Evolutionary conservation across 2,329 filamentous ascomycete genomes (phyloP), one percentile per base, ranked within the genome.

Genomic region (Ascosphaera apis): DNA sequence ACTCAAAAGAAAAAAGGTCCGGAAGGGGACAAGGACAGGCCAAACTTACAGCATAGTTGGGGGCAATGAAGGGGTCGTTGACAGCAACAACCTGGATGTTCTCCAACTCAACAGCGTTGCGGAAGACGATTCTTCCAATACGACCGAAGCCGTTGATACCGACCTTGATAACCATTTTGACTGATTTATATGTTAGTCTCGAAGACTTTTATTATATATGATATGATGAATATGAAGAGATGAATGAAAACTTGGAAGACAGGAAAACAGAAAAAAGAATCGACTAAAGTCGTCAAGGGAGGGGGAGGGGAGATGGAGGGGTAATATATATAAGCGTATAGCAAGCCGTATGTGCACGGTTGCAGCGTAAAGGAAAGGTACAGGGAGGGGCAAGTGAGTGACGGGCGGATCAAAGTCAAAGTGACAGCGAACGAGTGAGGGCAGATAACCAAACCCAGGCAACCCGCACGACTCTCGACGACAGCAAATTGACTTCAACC

Each of bases 81-180:
- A 93, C 82, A 52, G 88, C 86, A 54, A 93, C 82, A 53, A 98
- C 69, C 53, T 92, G 71, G 57, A 95, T 79, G 41, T 91, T 78
- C 53, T 69, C 63, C 66, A 86, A 78, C 73, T 91, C 77, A 57
- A 91, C 60, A 54, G 86, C 81, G 69, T 93, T 95, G 68, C 86
- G 82, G 79, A 95, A 88, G 69, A 95, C 72, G 62, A 98, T 93
- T 62, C 88, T 80, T 56, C 88, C 88, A 65, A 98, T 98, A 65
- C 88, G 84, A 68, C 88, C 88, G 71, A 98, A 98, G 63, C 88
- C 86, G 78, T 93, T 95, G 77, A 92, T 93, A 62, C 83, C 83
- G 59, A 91, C 81, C 74, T 91, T 28, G 25, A 28, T 28, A 28
- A 28, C 25, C 25, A 28, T 28, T 28, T 28, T 28, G 37, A 36